phyloP scores from a whole-genome alignment of 768 basidiomycete genomes.

The Suillus americanus region DNA sequence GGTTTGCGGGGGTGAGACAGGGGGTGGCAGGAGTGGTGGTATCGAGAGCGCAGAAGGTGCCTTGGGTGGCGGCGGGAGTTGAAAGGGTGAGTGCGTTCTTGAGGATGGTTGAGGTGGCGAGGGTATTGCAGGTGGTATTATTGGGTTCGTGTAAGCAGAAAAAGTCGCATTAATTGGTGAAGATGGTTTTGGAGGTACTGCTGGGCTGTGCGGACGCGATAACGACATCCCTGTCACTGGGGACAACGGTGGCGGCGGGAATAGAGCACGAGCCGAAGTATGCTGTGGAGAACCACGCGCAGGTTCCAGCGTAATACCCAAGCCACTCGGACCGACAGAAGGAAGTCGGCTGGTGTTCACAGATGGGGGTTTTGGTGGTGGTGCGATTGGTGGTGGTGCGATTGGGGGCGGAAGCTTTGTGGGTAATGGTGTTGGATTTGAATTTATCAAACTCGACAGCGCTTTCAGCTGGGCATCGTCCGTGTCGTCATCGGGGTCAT shows the following conservation, averaged over 20 bases:
- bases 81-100: slow-evolving; percentile 18
- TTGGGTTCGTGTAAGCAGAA: slow-evolving; percentile 9
- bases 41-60: slow-evolving; percentile 23
- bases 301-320: slow-evolving; percentile 1
- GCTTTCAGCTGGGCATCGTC: slow-evolving; percentile 35
- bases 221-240: slow-evolving; percentile 28
- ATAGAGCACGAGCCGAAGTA: slow-evolving; percentile 12
- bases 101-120: slow-evolving; percentile 19
- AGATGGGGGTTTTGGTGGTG: slow-evolving; percentile 29
- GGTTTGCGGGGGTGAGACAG: slow-evolving; percentile 32
- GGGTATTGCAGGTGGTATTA: slow-evolving; percentile 13
- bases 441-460: slow-evolving; percentile 42
- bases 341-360: slow-evolving; percentile 16
- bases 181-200: slow-evolving; percentile 7
- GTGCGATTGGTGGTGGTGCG: slow-evolving; percentile 38
- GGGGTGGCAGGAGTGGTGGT: slow-evolving; percentile 30
- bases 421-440: slow-evolving; percentile 40
- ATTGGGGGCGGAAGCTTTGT: slow-evolving; percentile 47
- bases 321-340: slow-evolving; percentile 6
- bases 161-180: slow-evolving; percentile 6
- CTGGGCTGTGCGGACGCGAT: slow-evolving; percentile 16
- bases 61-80: slow-evolving; percentile 25
- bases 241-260: slow-evolving; percentile 26
- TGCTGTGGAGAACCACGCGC: slow-evolving; percentile 3
- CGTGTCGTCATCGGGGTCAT: slow-evolving; percentile 39